Conservation (phyloP, 106 monocot genomes). For the Alisma plantagoaquatica region DNA sequence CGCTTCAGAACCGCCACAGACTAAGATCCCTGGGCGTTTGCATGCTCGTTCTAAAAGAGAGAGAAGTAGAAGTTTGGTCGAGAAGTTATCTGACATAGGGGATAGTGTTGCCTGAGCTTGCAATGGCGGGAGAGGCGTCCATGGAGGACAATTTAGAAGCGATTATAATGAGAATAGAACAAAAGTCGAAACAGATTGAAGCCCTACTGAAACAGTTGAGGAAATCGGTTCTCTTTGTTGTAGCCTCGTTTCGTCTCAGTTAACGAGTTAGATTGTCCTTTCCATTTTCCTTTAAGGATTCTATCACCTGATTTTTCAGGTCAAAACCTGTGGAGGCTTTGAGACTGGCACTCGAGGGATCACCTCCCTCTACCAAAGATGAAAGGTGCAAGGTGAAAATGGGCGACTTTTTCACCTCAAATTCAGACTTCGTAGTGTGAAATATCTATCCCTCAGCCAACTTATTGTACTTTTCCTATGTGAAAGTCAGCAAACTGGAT, state of each 20-base stretch:
- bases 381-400: slow-evolving; percentile 82
- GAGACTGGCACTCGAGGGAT: slow-evolving; percentile 61
- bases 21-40: no score
- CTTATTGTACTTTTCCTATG: no score
- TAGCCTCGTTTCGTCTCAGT: background rate
- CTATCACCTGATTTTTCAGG: slow-evolving; percentile 9
- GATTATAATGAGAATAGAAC: slow-evolving; percentile 75
- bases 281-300: background rate
- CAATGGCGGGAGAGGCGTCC: no score
- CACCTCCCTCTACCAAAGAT: slow-evolving; percentile 56
- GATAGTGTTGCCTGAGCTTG: no score
- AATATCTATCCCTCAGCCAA: no score
- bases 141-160: slow-evolving; percentile 63
- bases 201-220: slow-evolving; percentile 69
- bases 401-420: background rate
- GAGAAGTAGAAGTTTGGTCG: no score
- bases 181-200: slow-evolving; percentile 83
- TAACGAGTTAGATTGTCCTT: no score
- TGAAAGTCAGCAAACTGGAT: slow-evolving; percentile 74
- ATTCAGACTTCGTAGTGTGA: no score
- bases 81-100: no score
- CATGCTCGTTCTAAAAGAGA: no score
- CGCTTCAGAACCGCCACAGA: no score
- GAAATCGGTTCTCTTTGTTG: background rate
- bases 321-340: slow-evolving; percentile 83